Evolutionary conservation across 2,329 filamentous ascomycete genomes (phyloP).

Genomic region (Trichoderma afroharzianum): DNA sequence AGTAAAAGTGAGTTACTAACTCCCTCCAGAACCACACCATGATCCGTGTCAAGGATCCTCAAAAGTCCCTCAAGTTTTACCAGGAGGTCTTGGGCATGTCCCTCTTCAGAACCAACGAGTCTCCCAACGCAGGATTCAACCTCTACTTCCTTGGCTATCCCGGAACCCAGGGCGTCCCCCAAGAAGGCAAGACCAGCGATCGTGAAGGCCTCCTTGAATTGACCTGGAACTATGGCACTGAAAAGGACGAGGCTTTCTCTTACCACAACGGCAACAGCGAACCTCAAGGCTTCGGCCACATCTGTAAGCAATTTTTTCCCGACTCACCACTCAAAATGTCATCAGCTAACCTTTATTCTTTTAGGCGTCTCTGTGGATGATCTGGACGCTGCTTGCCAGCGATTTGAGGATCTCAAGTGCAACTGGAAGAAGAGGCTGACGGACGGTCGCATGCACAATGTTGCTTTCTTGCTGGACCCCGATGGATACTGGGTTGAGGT

Average conservation of each 20-base stretch:
- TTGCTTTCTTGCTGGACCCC: constrained; percentile 87
- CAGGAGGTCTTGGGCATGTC: constrained; percentile 87
- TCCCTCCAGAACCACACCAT: constrained; percentile 74
- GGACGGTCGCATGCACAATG: constrained; percentile 88
- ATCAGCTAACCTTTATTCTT: constrained; percentile 20
- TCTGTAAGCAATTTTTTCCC: constrained; percentile 55
- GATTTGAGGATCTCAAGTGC: constrained; percentile 77
- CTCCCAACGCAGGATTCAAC: constrained; percentile 70
- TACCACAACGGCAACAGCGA: constrained; percentile 93
- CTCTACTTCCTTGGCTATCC: constrained; percentile 90
- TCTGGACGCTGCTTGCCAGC: constrained; percentile 78
- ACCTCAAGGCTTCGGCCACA: constrained; percentile 92
- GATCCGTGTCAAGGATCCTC: constrained; percentile 83
- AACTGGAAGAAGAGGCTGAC: constrained; percentile 95
- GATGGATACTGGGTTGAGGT: constrained; percentile 81
- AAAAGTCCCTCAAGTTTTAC: constrained; percentile 74
- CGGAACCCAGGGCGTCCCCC: constrained; percentile 49
- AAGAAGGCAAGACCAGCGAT: constrained; percentile 54
- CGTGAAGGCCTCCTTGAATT: constrained; percentile 85
- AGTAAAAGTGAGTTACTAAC: background rate
- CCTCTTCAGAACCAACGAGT: constrained; percentile 69
- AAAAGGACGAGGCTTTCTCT: constrained; percentile 77
- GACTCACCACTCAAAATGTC: background rate
- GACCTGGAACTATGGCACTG: constrained; percentile 80
- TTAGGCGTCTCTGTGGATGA: constrained; percentile 80